Percentiles rank a stretch among this genome's conserved stretches.
Conservation (phyloP, 2,329 filamentous ascomycete genomes). For the Monilinia vaccinii-corymbosi region DNA sequence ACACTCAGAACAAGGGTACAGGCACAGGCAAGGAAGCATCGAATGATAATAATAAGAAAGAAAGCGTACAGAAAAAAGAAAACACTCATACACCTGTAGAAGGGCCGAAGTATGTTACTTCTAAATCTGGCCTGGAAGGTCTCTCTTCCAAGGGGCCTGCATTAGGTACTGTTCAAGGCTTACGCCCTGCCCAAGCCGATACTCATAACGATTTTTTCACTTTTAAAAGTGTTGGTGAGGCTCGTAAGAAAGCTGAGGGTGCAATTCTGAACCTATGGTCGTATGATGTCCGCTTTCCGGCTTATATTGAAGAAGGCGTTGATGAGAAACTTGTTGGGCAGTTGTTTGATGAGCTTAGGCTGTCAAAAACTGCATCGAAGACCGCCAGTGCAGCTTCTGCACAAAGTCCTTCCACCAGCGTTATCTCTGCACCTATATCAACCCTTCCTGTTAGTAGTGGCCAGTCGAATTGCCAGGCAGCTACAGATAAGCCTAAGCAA, state of each 20-base stretch:
- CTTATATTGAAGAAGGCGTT: conserved; percentile 66
- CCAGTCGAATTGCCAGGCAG: background rate
- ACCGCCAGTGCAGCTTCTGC: conserved; percentile 1
- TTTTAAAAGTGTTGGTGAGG: conserved; percentile 18
- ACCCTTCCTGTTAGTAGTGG: background rate
- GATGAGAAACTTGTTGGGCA: conserved; percentile 51
- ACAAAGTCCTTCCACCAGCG: background rate
- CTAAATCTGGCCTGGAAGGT: background rate
- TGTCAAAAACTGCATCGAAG: conserved; percentile 32
- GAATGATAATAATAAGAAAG: background rate
- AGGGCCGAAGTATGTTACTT: background rate
- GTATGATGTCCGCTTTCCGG: conserved; percentile 62
- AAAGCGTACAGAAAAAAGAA: background rate
- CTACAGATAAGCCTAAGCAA: background rate
- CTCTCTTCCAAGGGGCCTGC: background rate
- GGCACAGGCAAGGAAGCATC: background rate
- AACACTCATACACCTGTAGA: background rate
- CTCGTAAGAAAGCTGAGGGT: conserved; percentile 49
- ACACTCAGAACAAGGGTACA: background rate
- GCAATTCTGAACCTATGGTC: conserved; percentile 57
- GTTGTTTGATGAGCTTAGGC: conserved; percentile 60
- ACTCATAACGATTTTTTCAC: background rate
- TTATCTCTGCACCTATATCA: background rate
- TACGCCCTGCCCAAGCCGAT: background rate
- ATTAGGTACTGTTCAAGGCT: background rate